These are phyloP conservation scores for Crepidotus variabilis DNA, from an alignment of 768 basidiomycete species.

Conservation along the genomic window DNA sequence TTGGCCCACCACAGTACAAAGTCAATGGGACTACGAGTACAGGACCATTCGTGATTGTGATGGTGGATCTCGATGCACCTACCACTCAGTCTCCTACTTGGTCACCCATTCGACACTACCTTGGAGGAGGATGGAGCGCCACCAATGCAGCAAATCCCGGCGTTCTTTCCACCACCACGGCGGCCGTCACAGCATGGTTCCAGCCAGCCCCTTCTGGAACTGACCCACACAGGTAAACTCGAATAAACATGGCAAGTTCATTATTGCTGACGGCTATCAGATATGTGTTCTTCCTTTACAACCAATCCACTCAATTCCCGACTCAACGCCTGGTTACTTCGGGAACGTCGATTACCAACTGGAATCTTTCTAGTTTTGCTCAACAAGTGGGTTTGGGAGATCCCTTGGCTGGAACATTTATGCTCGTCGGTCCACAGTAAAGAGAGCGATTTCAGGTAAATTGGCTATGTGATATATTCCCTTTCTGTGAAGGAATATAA, in stretches of 20 bases:
- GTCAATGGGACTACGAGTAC: slow-evolving; percentile 18
- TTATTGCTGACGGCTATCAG: slow-evolving; percentile 16
- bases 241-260: background rate
- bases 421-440: slow-evolving; percentile 32
- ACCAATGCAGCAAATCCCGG: slow-evolving; percentile 11
- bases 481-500: background rate
- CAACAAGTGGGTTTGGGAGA: slow-evolving; percentile 32
- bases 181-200: slow-evolving; percentile 34
- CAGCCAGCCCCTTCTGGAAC: slow-evolving; percentile 42
- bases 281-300: slow-evolving; percentile 41
- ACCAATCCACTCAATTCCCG: slow-evolving; percentile 35
- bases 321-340: slow-evolving; percentile 33
- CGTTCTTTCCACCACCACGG: slow-evolving; percentile 32
- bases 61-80: slow-evolving; percentile 45
- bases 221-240: slow-evolving; percentile 35
- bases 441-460: background rate
- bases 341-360: slow-evolving; percentile 25
- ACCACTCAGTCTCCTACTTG: slow-evolving; percentile 36
- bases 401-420: slow-evolving; percentile 43
- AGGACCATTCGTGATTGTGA: slow-evolving; percentile 40
- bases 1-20: slow-evolving; percentile 30
- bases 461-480: background rate
- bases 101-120: slow-evolving; percentile 42
- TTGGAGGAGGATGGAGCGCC: slow-evolving; percentile 37
- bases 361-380: slow-evolving; percentile 41